Conservation (phyloP, 148 eudicot species). For the Silene conica region DNA sequence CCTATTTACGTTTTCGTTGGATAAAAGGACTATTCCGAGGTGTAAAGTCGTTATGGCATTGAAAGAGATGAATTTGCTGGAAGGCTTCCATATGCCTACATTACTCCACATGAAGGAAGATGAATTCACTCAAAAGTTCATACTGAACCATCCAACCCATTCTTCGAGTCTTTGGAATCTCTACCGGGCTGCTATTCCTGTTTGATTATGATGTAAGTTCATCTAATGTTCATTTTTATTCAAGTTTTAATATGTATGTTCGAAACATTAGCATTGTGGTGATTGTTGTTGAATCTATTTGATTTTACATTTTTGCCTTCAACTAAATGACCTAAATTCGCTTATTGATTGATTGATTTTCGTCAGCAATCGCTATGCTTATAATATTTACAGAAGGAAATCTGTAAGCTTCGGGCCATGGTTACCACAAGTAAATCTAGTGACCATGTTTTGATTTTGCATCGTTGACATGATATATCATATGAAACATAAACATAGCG, state of each 20-base stretch:
- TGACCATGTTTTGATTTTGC: neutral
- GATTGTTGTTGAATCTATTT: neutral
- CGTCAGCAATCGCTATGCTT: neutral
- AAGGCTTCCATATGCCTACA: neutral
- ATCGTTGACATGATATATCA: neutral
- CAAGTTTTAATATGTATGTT: neutral
- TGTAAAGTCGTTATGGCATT: constrained; percentile 17
- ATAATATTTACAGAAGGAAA: neutral
- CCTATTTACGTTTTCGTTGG: constrained; percentile 4
- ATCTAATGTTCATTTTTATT: neutral
- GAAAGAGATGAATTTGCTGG: constrained; percentile 12
- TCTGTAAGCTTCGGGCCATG: neutral
- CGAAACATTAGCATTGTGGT: neutral
- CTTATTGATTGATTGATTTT: neutral
- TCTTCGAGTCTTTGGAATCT: constrained; percentile 12
- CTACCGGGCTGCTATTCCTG: constrained; percentile 9
- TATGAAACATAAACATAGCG: neutral
- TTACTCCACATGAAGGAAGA: constrained; percentile 3
- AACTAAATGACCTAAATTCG: neutral
- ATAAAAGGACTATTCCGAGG: constrained; percentile 22
- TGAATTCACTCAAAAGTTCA: constrained; percentile 1
- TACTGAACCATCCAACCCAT: neutral
- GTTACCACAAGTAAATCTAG: neutral
- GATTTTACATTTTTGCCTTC: too few species aligned
- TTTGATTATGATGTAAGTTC: neutral